Evolutionary conservation across 1,284 basidiomycete species (phyloP).

Genomic region (Xerocomus amazonicus): DNA sequence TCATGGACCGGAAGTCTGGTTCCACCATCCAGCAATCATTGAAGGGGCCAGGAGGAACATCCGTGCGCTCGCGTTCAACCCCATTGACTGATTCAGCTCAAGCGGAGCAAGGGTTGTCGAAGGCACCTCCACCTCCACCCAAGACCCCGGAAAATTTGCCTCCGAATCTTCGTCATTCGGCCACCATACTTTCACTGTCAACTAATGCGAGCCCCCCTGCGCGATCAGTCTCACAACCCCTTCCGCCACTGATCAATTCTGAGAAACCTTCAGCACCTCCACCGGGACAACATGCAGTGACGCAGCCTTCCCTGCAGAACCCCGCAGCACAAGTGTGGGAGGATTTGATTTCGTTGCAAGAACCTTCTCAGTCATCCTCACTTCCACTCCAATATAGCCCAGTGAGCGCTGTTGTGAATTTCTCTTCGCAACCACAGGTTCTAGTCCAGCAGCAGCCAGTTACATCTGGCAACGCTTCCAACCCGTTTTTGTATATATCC

Average conservation of each 20-base stretch:
- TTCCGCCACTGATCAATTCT: constrained; percentile 16
- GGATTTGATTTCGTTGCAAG: constrained; percentile 50
- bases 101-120: constrained; percentile 18
- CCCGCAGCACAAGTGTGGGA: constrained; percentile 42
- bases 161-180: constrained; percentile 11
- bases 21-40: constrained; percentile 36
- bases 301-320: constrained; percentile 13
- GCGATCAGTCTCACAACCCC: constrained; percentile 34
- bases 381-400: constrained; percentile 50
- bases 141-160: constrained; percentile 30
- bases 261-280: constrained; percentile 15
- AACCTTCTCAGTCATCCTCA: constrained; percentile 43
- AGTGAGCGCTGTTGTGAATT: not conserved
- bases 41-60: constrained; percentile 44
- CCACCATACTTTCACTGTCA: constrained; percentile 5
- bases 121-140: constrained; percentile 26
- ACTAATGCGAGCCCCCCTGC: constrained; percentile 8
- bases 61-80: constrained; percentile 17
- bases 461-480: constrained; percentile 6
- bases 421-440: constrained; percentile 13
- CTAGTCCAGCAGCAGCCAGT: constrained; percentile 9
- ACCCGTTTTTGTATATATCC: constrained; percentile 23
- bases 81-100: constrained; percentile 4
- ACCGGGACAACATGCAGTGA: constrained; percentile 9
- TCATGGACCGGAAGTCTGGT: constrained; percentile 39